A percentile compares a stretch with the other conserved stretches of the same genome.
These are phyloP conservation scores for Tylopilus felleus DNA, from an alignment of 768 basidiomycete species.

Conservation along the genomic window DNA sequence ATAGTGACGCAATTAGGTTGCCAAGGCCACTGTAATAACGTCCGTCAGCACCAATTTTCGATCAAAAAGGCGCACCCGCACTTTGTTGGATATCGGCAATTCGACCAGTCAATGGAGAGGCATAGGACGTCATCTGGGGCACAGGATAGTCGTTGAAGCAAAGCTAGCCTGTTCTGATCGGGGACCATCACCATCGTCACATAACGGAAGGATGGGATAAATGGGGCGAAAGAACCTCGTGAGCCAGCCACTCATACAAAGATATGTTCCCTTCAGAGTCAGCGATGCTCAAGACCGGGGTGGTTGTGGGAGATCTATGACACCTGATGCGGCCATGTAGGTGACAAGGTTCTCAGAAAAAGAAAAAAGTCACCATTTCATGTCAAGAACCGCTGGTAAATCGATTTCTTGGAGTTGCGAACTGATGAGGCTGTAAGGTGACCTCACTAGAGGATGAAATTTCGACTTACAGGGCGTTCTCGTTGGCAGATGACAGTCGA, in stretches of 20 bases:
- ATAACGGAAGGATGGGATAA: background rate
- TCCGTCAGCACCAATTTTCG: background rate
- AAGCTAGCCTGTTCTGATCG: conserved; percentile 39
- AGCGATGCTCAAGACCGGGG: conserved; percentile 65
- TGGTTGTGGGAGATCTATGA: conserved; percentile 41
- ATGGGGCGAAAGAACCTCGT: conserved; percentile 37
- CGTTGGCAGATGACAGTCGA: conserved; percentile 37
- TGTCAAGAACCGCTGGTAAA: conserved; percentile 82
- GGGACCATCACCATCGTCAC: background rate
- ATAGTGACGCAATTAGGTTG: conserved; percentile 75
- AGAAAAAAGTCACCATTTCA: conserved; percentile 79
- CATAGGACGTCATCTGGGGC: conserved; percentile 61
- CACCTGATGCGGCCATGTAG: conserved; percentile 51
- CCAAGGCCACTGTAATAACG: conserved; percentile 42
- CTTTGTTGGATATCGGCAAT: conserved; percentile 51
- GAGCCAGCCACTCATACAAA: conserved; percentile 52
- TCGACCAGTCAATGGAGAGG: conserved; percentile 93
- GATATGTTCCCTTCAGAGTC: conserved; percentile 82
- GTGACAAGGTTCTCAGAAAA: background rate
- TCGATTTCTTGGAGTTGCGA: conserved; percentile 63
- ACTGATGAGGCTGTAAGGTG: conserved; percentile 30
- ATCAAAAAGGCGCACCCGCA: conserved; percentile 29
- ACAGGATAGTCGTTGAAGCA: conserved; percentile 44
- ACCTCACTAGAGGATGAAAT: background rate
- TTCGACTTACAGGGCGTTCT: conserved; percentile 34